Base-by-base conservation (phyloP, 139 green algal genomes). In the Picochlorum sp. region DNA sequence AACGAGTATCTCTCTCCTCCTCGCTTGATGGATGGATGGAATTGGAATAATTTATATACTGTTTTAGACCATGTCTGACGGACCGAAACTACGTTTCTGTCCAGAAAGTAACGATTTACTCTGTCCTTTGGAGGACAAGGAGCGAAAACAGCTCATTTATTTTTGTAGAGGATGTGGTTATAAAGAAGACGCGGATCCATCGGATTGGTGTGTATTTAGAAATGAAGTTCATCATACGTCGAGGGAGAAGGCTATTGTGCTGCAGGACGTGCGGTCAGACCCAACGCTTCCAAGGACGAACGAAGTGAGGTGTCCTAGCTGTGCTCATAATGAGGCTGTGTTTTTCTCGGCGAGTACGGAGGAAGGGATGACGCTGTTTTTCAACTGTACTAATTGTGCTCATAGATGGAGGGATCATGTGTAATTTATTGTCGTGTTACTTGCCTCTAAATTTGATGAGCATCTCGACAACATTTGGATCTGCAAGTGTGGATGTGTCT, bases 81-180 rank as follows among this genome's bases (percentile, higher is more conserved):
- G 79, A 3, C 74, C 72, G 13, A 76, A 74, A 66, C 78, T 95
- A 2, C 78, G 82, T 16, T 95, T 95, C 57, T 95, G 88, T 66
- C 88, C 86, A 1, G 86, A 95, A 59, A 89, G 77, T 49, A 95
- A 95, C 67, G 88, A 94, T 62, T 61, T 94, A 50, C 72, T 94
- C 32, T 92, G 91, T 61, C 87, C 86, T 6, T 67, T 79, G 62
- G 78, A 80, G 54, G 86, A 94, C 72, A 83, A 82, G 45, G 84
- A 92, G 60, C 64, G 68, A 24, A 84, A 84, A 30, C 69, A 75
- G 37, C 79, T 96, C 3, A 79, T 92, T 24, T 95, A 88, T 63
- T 77, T 81, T 55, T 96, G 88, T 74, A 86, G 86, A 55, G 88
- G 83, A 61, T 96, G 88, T 65, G 69, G 75, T 30, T 88, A 96